Evolutionary conservation across 345 rosid genomes (phyloP).

Genomic region (Jatropha curcas): DNA sequence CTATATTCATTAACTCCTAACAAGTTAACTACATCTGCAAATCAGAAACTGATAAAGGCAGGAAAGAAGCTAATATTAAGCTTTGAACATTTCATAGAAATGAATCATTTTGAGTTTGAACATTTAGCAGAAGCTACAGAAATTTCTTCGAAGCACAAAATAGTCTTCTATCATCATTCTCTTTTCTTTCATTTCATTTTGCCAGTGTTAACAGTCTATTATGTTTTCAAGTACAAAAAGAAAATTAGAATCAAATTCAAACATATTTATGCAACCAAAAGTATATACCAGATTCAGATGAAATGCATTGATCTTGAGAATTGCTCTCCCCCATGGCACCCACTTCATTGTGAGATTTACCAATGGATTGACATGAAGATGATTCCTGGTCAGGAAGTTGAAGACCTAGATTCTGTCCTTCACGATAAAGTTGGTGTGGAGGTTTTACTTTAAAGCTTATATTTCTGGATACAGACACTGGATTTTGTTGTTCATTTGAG

Average conservation of each 20-base stretch:
- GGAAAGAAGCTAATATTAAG: not conserved
- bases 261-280: constrained; percentile 9
- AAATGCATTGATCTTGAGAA: constrained; percentile 44
- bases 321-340: constrained; percentile 30
- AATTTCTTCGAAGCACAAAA: no score
- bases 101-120: not conserved
- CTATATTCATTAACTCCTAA: not conserved
- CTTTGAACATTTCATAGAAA: not conserved
- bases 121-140: not conserved
- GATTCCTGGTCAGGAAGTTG: constrained; percentile 41
- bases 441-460: constrained; percentile 28
- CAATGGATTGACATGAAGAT: constrained; percentile 35
- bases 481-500: constrained; percentile 33
- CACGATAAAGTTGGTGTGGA: constrained; percentile 23
- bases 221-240: not conserved
- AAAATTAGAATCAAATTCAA: not conserved
- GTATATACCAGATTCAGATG: constrained; percentile 41
- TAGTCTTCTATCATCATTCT: not conserved
- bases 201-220: not conserved
- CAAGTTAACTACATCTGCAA: not conserved
- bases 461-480: constrained; percentile 22
- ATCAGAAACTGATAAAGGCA: not conserved
- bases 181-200: not conserved
- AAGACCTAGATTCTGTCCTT: constrained; percentile 38
- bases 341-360: constrained; percentile 39